Conservation (phyloP, 2,329 filamentous ascomycete species). For the Botrytis porri region DNA sequence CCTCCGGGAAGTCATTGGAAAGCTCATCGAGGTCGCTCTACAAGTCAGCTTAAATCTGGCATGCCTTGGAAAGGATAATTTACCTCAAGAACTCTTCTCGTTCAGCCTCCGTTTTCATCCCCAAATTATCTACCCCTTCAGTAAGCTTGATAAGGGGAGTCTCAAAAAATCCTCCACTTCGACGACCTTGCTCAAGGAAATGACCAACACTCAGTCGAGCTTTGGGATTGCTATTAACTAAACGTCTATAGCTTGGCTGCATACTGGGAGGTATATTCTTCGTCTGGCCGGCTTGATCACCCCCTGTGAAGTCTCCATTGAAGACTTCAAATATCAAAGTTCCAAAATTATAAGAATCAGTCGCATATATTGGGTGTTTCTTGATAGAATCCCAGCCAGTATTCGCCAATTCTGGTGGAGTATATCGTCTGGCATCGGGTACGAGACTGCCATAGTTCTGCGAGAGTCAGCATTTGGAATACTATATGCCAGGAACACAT, state of each 20-base stretch:
- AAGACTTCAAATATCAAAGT: slow-evolving; percentile 86
- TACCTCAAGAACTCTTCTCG: slow-evolving; percentile 78
- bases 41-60: slow-evolving; percentile 13
- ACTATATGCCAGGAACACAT: too few relatives aligned
- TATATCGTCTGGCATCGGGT: slow-evolving; percentile 80
- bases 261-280: slow-evolving; percentile 84
- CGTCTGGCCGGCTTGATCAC: slow-evolving; percentile 79
- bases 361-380: slow-evolving; percentile 72
- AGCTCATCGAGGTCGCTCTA: slow-evolving; percentile 73
- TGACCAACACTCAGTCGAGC: slow-evolving; percentile 77
- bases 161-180: slow-evolving; percentile 84
- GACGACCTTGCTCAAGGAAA: slow-evolving; percentile 85
- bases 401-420: slow-evolving; percentile 80
- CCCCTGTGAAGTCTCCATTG: slow-evolving; percentile 74
- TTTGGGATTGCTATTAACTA: slow-evolving; percentile 87
- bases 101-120: slow-evolving; percentile 81
- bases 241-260: slow-evolving; percentile 86
- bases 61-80: slow-evolving; percentile 26
- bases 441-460: slow-evolving; percentile 84
- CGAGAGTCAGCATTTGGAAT: slow-evolving; percentile 14
- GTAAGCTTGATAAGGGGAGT: slow-evolving; percentile 89
- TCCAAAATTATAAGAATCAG: slow-evolving; percentile 86
- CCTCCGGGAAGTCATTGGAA: slow-evolving; percentile 91
- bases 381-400: slow-evolving; percentile 92
- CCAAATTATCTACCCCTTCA: slow-evolving; percentile 88